Evolutionary conservation across 352 stramenopile genomes (phyloP).

Genomic region (Globisporangium uncinulatum): DNA sequence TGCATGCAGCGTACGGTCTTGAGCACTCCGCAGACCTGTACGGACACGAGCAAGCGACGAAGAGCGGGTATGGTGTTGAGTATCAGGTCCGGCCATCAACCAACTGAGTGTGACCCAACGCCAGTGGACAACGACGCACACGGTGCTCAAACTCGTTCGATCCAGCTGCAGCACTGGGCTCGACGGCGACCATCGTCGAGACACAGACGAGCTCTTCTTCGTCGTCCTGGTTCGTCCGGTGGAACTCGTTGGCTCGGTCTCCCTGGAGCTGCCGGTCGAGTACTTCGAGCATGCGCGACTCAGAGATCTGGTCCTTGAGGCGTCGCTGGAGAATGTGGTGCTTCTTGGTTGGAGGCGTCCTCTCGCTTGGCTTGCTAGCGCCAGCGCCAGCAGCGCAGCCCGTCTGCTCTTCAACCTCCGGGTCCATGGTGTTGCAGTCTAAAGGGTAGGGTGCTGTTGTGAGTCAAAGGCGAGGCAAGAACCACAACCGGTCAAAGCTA

Average conservation of each 20-base stretch:
- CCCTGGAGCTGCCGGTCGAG: constrained; percentile 40
- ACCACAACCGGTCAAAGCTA: neutral
- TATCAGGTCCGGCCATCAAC: too few relatives aligned
- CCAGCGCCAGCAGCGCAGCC: neutral
- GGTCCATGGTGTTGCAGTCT: constrained; percentile 4
- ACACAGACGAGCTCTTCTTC: constrained; percentile 70
- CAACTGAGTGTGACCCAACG: neutral
- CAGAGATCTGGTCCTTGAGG: constrained; percentile 53
- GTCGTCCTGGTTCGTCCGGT: constrained; percentile 20
- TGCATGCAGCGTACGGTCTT: constrained; percentile 38
- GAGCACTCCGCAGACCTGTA: constrained; percentile 27
- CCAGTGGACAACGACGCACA: constrained; percentile 9
- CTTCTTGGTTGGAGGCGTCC: constrained; percentile 5
- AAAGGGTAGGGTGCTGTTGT: too few relatives aligned
- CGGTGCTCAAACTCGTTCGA: constrained; percentile 21
- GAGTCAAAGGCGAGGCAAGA: too few relatives aligned
- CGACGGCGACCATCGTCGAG: constrained; percentile 60
- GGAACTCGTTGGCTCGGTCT: constrained; percentile 11
- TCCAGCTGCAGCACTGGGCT: constrained; percentile 9
- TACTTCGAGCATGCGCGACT: constrained; percentile 65
- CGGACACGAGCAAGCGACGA: neutral
- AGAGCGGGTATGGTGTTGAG: too few relatives aligned
- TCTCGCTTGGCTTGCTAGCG: constrained; percentile 1
- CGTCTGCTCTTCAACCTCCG: constrained; percentile 9
- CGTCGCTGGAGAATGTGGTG: constrained; percentile 37